Percentiles rank a stretch among this genome's conserved stretches.
These are phyloP conservation scores for Cyberlindnera petersonii DNA, from an alignment of 805 yeast species.

Conservation along the genomic window DNA sequence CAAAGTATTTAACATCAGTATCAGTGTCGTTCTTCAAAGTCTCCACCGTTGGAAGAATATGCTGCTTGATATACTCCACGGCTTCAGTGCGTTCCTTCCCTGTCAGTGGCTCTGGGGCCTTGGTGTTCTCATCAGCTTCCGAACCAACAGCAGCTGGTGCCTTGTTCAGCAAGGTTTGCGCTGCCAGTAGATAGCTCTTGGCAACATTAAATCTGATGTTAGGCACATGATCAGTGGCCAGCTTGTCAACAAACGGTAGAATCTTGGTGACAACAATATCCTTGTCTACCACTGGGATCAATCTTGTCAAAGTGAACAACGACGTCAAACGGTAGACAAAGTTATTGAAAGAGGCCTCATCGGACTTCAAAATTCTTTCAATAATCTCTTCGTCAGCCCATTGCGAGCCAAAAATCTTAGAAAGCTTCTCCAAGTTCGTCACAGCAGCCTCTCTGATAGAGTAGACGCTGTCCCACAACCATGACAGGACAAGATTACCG, in stretches of 20 bases:
- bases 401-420: slow-evolving; percentile 83
- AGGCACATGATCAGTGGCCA: slow-evolving; percentile 82
- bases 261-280: slow-evolving; percentile 58
- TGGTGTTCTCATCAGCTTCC: slow-evolving; percentile 22
- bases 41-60: slow-evolving; percentile 63
- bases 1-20: slow-evolving; percentile 85
- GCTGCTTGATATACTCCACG: slow-evolving; percentile 39
- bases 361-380: slow-evolving; percentile 58
- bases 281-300: slow-evolving; percentile 66
- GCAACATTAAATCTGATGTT: slow-evolving; percentile 95
- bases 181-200: slow-evolving; percentile 64
- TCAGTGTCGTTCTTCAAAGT: slow-evolving; percentile 69
- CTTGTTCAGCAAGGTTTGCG: slow-evolving; percentile 43
- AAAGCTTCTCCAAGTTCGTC: slow-evolving; percentile 68
- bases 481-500: slow-evolving; percentile 87
- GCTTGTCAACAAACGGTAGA: slow-evolving; percentile 72
- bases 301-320: slow-evolving; percentile 78
- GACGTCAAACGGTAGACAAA: slow-evolving; percentile 92
- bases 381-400: slow-evolving; percentile 91
- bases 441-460: slow-evolving; percentile 97
- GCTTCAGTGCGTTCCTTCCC: slow-evolving; percentile 18
- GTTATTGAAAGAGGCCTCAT: slow-evolving; percentile 43
- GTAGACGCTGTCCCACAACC: slow-evolving; percentile 98
- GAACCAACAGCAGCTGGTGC: slow-evolving; percentile 5
- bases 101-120: slow-evolving; percentile 11